Evolutionary conservation across 73 alveolate genomes (phyloP).

Genomic region (Effrenium voratum): DNA sequence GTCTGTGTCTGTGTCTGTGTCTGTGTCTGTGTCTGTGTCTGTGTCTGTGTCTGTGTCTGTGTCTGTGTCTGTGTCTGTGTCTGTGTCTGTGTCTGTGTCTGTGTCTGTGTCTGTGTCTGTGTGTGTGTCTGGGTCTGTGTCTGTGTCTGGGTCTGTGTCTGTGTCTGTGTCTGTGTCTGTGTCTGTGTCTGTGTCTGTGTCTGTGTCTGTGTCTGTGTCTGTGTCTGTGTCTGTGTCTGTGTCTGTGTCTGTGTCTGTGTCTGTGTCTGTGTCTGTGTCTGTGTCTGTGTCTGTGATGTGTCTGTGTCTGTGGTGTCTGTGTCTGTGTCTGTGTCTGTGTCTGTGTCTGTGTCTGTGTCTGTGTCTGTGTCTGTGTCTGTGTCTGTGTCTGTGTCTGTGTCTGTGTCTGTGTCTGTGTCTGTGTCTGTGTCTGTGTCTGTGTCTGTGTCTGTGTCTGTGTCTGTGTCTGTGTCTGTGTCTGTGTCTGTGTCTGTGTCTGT

Average conservation of each 20-base stretch:
- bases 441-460: background rate
- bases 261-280: slow-evolving; percentile 15
- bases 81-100: background rate
- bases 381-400: too few species aligned
- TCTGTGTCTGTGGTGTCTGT: too few species aligned
- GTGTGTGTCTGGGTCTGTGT: background rate
- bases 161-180: background rate
- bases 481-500: background rate
- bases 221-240: background rate
- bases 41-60: background rate
- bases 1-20: slow-evolving; percentile 31
- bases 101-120: background rate
- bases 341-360: slow-evolving; percentile 16
- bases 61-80: background rate
- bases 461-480: background rate
- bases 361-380: slow-evolving; percentile 22
- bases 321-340: slow-evolving; percentile 28
- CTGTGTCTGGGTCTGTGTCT: background rate
- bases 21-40: background rate
- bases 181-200: background rate
- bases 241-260: slow-evolving; percentile 3
- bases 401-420: background rate
- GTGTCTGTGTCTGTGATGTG: slow-evolving; percentile 25
- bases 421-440: background rate
- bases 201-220: background rate